Conservation (phyloP, 164 flowering plant species). For the Chimonanthus praecox region DNA sequence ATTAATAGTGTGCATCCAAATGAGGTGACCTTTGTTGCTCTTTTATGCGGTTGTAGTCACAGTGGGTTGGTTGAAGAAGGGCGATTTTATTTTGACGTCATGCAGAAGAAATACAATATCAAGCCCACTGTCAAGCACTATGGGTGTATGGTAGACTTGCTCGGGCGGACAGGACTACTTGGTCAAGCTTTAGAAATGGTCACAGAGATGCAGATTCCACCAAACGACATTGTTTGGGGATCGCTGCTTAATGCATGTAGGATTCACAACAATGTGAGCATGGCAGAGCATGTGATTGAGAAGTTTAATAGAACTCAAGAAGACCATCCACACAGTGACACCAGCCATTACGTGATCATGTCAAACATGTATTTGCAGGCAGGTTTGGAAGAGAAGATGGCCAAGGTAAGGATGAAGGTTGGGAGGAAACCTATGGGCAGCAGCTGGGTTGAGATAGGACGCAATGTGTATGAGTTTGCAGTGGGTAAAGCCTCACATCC, state of each 20-base stretch:
- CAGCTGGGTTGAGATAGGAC: conserved; percentile 23
- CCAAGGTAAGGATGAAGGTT: conserved; percentile 16
- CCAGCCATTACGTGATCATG: conserved; percentile 15
- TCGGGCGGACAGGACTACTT: conserved; percentile 11
- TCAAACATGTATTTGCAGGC: conserved; percentile 19
- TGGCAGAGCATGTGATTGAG: conserved; percentile 14
- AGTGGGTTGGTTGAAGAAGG: conserved; percentile 9
- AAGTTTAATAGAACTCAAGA: conserved; percentile 8
- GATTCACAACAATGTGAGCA: conserved; percentile 10
- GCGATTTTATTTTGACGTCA: conserved; percentile 1
- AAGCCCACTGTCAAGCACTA: conserved; percentile 13
- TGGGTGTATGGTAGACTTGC: conserved; percentile 18
- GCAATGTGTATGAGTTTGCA: conserved; percentile 19
- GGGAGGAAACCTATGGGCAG: conserved; percentile 20
- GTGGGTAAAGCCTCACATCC: conserved; percentile 18
- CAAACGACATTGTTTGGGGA: conserved; percentile 8
- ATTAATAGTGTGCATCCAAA: conserved; percentile 12
- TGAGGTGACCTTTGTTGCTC: conserved; percentile 7
- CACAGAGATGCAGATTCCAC: conserved; percentile 10
- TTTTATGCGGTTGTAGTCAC: conserved; percentile 14
- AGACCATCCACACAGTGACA: conserved; percentile 10
- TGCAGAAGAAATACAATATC: conserved; percentile 7
- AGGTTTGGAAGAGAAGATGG: conserved; percentile 20
- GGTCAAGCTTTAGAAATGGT: conserved; percentile 5
- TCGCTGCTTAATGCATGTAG: conserved; percentile 17